Conservation (phyloP, 352 stramenopile species). For the Phytophthora citrophthora region DNA sequence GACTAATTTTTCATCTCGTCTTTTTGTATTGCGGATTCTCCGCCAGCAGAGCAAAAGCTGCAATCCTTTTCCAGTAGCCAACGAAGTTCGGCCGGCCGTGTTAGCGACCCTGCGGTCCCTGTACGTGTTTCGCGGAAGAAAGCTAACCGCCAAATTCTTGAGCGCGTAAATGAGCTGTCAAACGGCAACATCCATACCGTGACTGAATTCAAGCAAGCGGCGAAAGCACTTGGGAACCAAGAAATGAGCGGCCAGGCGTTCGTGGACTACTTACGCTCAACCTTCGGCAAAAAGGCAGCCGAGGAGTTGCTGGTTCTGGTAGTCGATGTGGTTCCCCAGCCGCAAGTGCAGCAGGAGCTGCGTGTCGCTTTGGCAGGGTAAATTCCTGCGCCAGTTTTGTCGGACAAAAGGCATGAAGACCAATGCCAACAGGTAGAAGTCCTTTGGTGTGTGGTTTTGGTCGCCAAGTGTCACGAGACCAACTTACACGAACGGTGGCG, state of each 20-base stretch:
- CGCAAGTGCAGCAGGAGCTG: slow-evolving; percentile 65
- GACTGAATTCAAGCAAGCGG: slow-evolving; percentile 68
- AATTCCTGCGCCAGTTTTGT: slow-evolving; percentile 4
- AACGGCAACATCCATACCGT: slow-evolving; percentile 55
- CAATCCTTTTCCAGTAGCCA: slow-evolving; percentile 37
- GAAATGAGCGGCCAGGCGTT: slow-evolving; percentile 75
- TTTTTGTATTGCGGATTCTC: slow-evolving; percentile 15
- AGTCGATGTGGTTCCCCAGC: slow-evolving; percentile 66
- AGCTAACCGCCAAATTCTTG: slow-evolving; percentile 72
- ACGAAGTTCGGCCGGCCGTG: slow-evolving; percentile 17
- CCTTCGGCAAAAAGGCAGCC: slow-evolving; percentile 61
- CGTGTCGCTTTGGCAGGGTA: slow-evolving; percentile 53
- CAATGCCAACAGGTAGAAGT: neutral
- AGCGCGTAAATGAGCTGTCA: slow-evolving; percentile 63
- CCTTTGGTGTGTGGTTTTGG: neutral
- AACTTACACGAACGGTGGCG: slow-evolving; percentile 30
- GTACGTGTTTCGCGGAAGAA: slow-evolving; percentile 56
- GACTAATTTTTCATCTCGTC: slow-evolving; percentile 15
- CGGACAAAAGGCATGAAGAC: slow-evolving; percentile 4
- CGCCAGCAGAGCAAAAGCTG: slow-evolving; percentile 44
- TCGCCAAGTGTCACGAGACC: slow-evolving; percentile 11
- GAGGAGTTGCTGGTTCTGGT: slow-evolving; percentile 70
- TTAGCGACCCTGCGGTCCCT: slow-evolving; percentile 27
- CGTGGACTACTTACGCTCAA: slow-evolving; percentile 60
- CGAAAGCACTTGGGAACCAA: slow-evolving; percentile 72